phyloP scores from a whole-genome alignment of 2,329 filamentous ascomycete species.

The Monilinia laxa region DNA sequence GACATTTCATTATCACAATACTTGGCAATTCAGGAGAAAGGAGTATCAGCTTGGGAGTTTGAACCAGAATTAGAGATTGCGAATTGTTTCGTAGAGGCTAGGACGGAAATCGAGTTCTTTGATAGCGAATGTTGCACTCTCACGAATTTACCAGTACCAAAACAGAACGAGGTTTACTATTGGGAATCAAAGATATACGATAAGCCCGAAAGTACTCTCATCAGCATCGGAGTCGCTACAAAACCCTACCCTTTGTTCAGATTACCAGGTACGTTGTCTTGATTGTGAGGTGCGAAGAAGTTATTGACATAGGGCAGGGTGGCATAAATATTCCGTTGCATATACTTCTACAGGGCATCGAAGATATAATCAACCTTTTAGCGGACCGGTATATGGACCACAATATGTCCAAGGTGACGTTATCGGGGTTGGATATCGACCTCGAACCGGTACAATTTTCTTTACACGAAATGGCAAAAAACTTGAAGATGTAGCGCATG shows the following conservation, averaged over 20 bases:
- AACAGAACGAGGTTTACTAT: constrained; percentile 99
- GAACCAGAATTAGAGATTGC: constrained; percentile 98
- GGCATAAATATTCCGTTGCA: constrained; percentile 87
- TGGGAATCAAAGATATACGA: constrained; percentile 99
- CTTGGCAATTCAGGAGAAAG: constrained; percentile 97
- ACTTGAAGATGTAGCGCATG: constrained; percentile 89
- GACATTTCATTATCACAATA: constrained; percentile 98
- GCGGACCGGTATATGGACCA: constrained; percentile 75
- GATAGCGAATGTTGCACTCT: constrained; percentile 91
- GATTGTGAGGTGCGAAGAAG: constrained; percentile 8
- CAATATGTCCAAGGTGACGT: constrained; percentile 90
- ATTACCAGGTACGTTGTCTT: constrained; percentile 69
- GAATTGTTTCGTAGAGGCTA: constrained; percentile 95
- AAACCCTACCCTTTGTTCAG: constrained; percentile 96
- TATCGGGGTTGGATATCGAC: constrained; percentile 90
- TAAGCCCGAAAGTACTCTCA: constrained; percentile 82
- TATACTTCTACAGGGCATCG: constrained; percentile 87
- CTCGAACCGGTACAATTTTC: constrained; percentile 91
- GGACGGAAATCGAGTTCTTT: constrained; percentile 98
- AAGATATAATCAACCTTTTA: constrained; percentile 91
- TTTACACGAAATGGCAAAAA: constrained; percentile 99
- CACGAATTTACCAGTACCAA: constrained; percentile 85
- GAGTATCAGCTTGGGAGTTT: constrained; percentile 99
- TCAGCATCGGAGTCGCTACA: constrained; percentile 92
- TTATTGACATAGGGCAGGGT: constrained; percentile 54